Evolutionary conservation across 176 grass and related monocot species (phyloP).

Genomic region (Neostapfia colusana): DNA sequence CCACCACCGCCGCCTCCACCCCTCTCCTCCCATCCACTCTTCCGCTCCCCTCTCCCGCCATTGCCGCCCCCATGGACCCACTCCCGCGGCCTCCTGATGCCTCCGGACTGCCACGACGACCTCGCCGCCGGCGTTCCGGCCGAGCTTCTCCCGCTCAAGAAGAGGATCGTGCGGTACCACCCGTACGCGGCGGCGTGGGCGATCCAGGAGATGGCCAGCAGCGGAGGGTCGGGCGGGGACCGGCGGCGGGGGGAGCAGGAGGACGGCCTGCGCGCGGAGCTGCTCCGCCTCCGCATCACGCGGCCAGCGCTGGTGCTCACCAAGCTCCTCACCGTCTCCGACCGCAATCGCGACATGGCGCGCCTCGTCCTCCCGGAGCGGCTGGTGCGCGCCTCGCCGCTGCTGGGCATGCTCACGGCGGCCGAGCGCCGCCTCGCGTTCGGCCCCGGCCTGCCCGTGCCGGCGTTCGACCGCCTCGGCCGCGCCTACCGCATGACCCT

Average conservation of each 20-base stretch:
- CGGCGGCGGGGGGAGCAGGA: background rate
- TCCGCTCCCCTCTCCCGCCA: background rate
- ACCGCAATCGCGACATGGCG: conserved; percentile 22
- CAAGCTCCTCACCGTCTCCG: conserved; percentile 31
- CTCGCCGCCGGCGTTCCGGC: conserved; percentile 34
- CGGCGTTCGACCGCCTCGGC: conserved; percentile 34
- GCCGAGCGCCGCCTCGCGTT: conserved; percentile 31
- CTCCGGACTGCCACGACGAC: background rate
- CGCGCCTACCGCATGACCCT: conserved; percentile 44
- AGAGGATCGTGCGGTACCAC: conserved; percentile 42
- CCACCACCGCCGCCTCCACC: background rate
- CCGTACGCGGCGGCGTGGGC: conserved; percentile 21
- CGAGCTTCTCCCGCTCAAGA: conserved; percentile 43
- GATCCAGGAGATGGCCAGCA: conserved; percentile 3
- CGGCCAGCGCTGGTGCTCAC: background rate
- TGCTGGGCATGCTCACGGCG: conserved; percentile 36
- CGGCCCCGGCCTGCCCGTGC: conserved; percentile 24
- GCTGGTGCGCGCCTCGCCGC: conserved; percentile 31
- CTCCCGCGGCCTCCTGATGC: background rate
- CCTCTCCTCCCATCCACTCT: background rate
- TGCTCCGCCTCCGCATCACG: conserved; percentile 32
- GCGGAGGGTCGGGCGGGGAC: no score
- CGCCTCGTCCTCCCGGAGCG: conserved; percentile 43
- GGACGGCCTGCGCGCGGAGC: conserved; percentile 36
- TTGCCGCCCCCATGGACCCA: conserved; percentile 17